These are phyloP conservation scores for Hypoxylon sp. DNA, from an alignment of 2,329 filamentous ascomycete species.

Conservation along the genomic window DNA sequence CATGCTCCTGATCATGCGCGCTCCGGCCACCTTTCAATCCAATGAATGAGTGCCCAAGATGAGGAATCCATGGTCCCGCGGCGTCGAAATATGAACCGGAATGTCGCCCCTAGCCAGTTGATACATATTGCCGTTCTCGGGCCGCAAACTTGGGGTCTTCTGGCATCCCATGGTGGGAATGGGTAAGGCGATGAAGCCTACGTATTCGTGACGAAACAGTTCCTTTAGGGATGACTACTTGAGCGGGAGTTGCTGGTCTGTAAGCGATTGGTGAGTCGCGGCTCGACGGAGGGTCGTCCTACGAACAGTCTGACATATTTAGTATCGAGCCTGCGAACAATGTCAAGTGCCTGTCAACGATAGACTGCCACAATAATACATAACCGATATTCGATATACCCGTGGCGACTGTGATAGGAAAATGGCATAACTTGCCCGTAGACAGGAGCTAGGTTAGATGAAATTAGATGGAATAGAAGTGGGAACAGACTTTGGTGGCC, in stretches of 20 bases:
- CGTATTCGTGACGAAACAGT: conserved; percentile 56
- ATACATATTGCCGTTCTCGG: conserved; percentile 50
- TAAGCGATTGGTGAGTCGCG: conserved; percentile 21
- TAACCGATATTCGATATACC: conserved; percentile 22
- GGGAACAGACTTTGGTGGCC: conserved; percentile 13
- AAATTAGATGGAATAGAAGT: conserved; percentile 6
- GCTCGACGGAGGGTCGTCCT: conserved; percentile 31
- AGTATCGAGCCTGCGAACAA: conserved; percentile 8
- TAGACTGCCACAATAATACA: conserved; percentile 23
- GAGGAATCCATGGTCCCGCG: conserved; percentile 48
- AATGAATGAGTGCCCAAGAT: conserved; percentile 52
- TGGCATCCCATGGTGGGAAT: conserved; percentile 38
- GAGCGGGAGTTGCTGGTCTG: conserved; percentile 23
- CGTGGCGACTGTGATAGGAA: conserved; percentile 11
- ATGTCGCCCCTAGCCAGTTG: conserved; percentile 54
- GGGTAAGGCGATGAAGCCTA: conserved; percentile 52
- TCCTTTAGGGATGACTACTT: conserved; percentile 51
- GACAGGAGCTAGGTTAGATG: not conserved
- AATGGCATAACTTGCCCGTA: not conserved
- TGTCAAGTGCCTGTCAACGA: conserved; percentile 4
- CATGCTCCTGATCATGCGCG: conserved; percentile 49
- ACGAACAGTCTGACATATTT: conserved; percentile 40
- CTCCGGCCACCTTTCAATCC: conserved; percentile 46
- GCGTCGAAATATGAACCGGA: conserved; percentile 47
- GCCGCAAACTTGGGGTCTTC: conserved; percentile 39